Evolutionary conservation across 1,139 yeast species (phyloP), one percentile per base, ranked within the genome.

Genomic region (Debaryomyces fabryi): DNA sequence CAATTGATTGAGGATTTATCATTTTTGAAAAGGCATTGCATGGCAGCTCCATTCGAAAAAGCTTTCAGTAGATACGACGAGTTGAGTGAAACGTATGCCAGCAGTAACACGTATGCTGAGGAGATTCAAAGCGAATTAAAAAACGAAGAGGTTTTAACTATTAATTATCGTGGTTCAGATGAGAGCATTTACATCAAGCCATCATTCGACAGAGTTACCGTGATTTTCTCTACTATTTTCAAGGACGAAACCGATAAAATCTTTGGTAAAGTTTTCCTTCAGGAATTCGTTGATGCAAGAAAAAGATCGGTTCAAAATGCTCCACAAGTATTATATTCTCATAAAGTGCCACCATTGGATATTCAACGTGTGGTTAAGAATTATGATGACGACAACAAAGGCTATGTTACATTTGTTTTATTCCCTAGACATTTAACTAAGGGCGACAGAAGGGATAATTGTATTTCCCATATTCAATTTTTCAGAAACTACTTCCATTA

Each of bases 401-500:
- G 92, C 4, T 87, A 83, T 60, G 81, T 87, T 55, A 87, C 95
- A 1, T 86, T 87, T 73, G 93, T 88, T 33, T 74, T 87, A 54
- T 73, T 80, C 73, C 85, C 91, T 49, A 80, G 96, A 68, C 93
- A 87, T 67, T 69, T 88, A 68, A 78, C 83, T 32, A 79, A 83
- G 44, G 79, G 79, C 6, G 90, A 86, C 55, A 83, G 89, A 58
- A 81, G 90, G 63, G 92, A 91, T 62, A 86, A 83, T 64, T 85
- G 96, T 62, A 89, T 90, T 58, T 84, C 95, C 36, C 96, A 89
- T 68, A 88, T 93, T 61, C 92, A 91, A 65, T 78, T 89, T 54
- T 95, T 93, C 74, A 81, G 99, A 71, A 95, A 91, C 66, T 93
- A 92, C 71, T 92, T 93, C 86, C 99, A 93, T 69, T 93, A 92